Base-by-base conservation (phyloP, 768 basidiomycete species). In the Amanita muscaria region DNA sequence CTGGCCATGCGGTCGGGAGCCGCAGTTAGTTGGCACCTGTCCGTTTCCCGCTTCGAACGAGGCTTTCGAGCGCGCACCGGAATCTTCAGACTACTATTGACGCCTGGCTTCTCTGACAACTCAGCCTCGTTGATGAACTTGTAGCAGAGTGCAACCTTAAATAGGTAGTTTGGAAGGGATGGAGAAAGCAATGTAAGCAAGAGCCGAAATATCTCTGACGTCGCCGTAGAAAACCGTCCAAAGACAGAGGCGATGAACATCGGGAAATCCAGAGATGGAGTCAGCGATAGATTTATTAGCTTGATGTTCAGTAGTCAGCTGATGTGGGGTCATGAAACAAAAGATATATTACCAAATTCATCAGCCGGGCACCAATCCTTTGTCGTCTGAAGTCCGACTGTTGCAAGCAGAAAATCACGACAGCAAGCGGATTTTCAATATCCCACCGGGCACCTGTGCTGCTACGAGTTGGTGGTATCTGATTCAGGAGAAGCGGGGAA, bases 381-480 rank as follows among this genome's bases (percentile, higher is more conserved):
- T 59, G 64, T 18, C 56, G 60, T 31, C 58, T 49, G 29, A 53
- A 33, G 10, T 63, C 58, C 30, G 48, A 35, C 43, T 73, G 66
- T 30, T 53, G 34, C 32, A 68, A 34, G 40, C 67, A 64, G 32
- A 59, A 55, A 37, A 70, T 65, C 27, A 67, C 51, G 27, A 80
- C 65, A 40, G 76, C 70, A 14, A 83, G 57, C 1, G 76, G 72
- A 16, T 59, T 60, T 23, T 69, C 68, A 12, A 67, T 63, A 22
- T 83, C 80, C 73, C 79, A 81, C 53, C 79, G 70, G 5, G 69
- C 60, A 21, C 66, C 68, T 18, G 58, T 54, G 16, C 67, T 70
- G 31, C 65, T 60, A 46, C 74, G 70, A 9, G 77, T 69, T 5
- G 66, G 65, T 19, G 80, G 78, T 11, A 57, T 41, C 39, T 57